Evolutionary conservation across 768 basidiomycete genomes (phyloP), one percentile per base, ranked within the genome.

Genomic region (Phlegmacium glaucopus): DNA sequence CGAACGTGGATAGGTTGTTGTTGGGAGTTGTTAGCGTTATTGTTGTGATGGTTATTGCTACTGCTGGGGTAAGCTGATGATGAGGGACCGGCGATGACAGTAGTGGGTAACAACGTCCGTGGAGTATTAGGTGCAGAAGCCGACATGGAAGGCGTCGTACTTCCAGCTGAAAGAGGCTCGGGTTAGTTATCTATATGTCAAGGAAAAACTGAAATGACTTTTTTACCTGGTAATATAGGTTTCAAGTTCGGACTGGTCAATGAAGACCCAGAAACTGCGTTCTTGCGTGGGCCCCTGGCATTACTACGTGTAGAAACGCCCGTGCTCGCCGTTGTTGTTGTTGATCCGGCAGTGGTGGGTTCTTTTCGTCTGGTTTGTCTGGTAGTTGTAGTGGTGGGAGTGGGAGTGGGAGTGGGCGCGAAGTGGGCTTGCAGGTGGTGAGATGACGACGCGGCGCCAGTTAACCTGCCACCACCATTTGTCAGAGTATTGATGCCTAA

Each of bases 181-280:
- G 3, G 22, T 22, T 22, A 22, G 22, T n/a, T n/a, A n/a, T n/a
- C n/a, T n/a, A n/a, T n/a, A n/a, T n/a, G n/a, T n/a, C n/a, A n/a
- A n/a, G n/a, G n/a, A n/a, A n/a, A n/a, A n/a, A n/a, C n/a, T n/a
- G n/a, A n/a, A n/a, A n/a, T n/a, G n/a, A n/a, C n/a, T n/a, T 22
- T 22, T 22, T 34, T 64, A 81, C 83, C 85, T 45, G 90, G 90
- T 16, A 88, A 75, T 42, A 91, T 80, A 5, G 83, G 76, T 64
- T 90, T 90, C 30, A 87, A 69, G 11, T 72, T 76, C 0, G 85
- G 78, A 53, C 76, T 82, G 22, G 22, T 22, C 22, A 22, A 22
- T 22, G 22, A 22, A 22, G 22, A 22, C 22, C 3, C 5, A 22
- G 22, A 22, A 16, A 77, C 65, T 57, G 63, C 39, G 64, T 53